Evolutionary conservation across 2,329 filamentous ascomycete genomes (phyloP), one percentile per base, ranked within the genome.

Genomic region (Stagonosporopsis cucurbitacearum): DNA sequence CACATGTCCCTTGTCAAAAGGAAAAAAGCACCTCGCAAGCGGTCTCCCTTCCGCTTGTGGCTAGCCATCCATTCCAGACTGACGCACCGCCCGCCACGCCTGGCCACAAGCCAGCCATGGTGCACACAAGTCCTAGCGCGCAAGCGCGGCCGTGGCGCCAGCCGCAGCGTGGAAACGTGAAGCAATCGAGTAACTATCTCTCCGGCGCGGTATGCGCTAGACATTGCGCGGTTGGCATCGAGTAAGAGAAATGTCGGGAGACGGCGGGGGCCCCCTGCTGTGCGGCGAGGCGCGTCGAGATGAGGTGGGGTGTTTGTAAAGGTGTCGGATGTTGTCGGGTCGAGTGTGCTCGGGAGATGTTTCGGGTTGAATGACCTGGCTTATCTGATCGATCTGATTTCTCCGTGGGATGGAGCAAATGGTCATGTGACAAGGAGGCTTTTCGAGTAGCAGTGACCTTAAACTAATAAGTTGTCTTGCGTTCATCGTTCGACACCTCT

Each of bases 181-280:
- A 50, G 44, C 28, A 42, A 56, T 59, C 44, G 52, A 59, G 57
- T 59, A 59, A 59, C 22, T 54, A 43, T 47, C 44, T 43, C 11
- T 30, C 25, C 53, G 53, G 53, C 53, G 53, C 42, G 20, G 3
- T 6, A 12, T 25, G 17, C 41, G 33, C 48, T 51, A 45, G 33
- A 39, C 48, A 30, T 13, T 4, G 1, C 30, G 25, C 15, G 42
- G 36, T 43, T 51, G 42, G 12, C 13, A 51, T 56, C 42, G 53
- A 56, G 53, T 56, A 56, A 56, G 36, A 56, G 47, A 56, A 56
- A 47, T 11, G 45, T 19, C 6, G 32, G 20, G 13, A n/a, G 45
- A 43, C 46, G 46, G 54, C 37, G 28, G 8, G n/a, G 25, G 25
- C 30, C 30, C 47, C 36, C 17, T 54, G 44, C 32, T 12, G 42